A percentile compares a stretch with the other conserved stretches of the same genome.
These are phyloP conservation scores for Neurospora sp. DNA, from an alignment of 495 filamentous ascomycete genomes.

Conservation along the genomic window DNA sequence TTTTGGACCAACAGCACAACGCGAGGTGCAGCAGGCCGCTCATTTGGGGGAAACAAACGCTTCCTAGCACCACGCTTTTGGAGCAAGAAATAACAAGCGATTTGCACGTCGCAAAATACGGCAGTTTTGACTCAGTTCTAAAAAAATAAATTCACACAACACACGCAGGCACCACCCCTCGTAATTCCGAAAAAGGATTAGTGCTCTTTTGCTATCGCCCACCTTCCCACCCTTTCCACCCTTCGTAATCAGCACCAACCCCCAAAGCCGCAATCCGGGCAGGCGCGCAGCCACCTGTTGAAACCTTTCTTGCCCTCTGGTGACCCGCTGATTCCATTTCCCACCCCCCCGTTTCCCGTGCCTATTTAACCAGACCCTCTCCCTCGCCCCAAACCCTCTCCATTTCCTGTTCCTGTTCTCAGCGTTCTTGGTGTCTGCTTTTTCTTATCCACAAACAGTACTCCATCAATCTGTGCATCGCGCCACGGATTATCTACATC, in stretches of 20 bases:
- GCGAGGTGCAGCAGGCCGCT: not conserved
- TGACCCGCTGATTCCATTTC: not conserved
- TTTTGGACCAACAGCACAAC: not conserved
- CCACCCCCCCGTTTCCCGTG: not conserved
- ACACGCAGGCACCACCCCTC: not conserved
- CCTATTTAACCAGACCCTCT: not conserved
- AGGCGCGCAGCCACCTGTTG: not conserved
- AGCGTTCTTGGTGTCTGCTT: not conserved
- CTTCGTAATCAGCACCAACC: not conserved
- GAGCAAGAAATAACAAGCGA: not conserved
- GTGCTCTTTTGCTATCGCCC: conserved; percentile 5
- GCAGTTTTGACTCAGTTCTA: not conserved
- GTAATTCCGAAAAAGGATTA: conserved; percentile 17
- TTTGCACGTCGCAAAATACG: conserved; percentile 12
- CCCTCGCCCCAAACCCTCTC: not conserved
- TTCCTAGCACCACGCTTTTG: conserved; percentile 3
- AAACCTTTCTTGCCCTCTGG: not conserved
- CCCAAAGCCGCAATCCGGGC: not conserved
- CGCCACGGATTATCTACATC: conserved; percentile 19
- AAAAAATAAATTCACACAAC: conserved; percentile 4
- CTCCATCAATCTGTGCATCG: conserved; percentile 16
- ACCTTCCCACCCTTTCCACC: not conserved
- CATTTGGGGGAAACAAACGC: conserved; percentile 3
- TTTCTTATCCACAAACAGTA: conserved; percentile 10
- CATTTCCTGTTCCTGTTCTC: not conserved